Conservation (phyloP, 2,329 filamentous ascomycete species). For the Exophiala mesophila region DNA sequence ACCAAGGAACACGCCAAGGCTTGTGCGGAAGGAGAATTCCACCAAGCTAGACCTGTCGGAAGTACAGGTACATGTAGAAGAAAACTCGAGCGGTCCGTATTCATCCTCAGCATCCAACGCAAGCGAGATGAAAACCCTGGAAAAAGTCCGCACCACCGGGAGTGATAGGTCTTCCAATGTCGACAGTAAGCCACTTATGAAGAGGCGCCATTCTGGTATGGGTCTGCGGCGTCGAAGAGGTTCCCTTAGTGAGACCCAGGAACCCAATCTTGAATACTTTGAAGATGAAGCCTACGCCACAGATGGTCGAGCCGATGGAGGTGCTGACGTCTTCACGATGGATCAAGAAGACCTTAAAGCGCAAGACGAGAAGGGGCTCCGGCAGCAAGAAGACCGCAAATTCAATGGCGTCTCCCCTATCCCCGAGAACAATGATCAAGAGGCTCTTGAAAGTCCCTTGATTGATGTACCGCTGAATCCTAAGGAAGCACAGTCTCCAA, state of each 20-base stretch:
- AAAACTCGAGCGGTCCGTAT: constrained; percentile 11
- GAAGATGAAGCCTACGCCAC: constrained; percentile 83
- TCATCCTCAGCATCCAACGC: constrained; percentile 21
- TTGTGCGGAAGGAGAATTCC: not conserved
- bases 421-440: not conserved
- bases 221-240: constrained; percentile 72
- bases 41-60: not conserved
- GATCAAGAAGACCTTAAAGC: constrained; percentile 46
- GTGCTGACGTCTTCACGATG: constrained; percentile 66
- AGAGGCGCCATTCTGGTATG: constrained; percentile 78
- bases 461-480: constrained; percentile 58
- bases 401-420: not conserved
- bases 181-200: constrained; percentile 17
- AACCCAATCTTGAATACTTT: constrained; percentile 81
- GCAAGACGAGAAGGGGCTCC: not conserved
- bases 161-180: constrained; percentile 17
- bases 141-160: constrained; percentile 32
- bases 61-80: not conserved
- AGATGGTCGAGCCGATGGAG: constrained; percentile 71
- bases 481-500: constrained; percentile 65
- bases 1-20: not conserved
- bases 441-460: not conserved
- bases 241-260: constrained; percentile 57
- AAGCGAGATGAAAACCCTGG: constrained; percentile 28
- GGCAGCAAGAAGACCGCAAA: not conserved